Conservation (phyloP, 352 stramenopile species). For the Phytophthora syringae region DNA sequence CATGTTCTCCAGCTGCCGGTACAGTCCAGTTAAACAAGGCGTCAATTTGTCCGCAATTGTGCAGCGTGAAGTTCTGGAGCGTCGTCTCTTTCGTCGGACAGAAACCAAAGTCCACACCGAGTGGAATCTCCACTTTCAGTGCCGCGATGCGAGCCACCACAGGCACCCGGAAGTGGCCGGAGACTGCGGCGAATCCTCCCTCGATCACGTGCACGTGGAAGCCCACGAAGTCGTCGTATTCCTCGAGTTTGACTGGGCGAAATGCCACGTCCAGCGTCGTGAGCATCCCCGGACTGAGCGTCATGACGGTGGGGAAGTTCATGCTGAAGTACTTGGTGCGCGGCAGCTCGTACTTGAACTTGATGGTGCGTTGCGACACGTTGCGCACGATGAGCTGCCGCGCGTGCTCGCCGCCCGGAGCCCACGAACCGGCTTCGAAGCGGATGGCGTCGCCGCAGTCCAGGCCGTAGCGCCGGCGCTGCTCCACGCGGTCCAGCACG, state of each 20-base stretch:
- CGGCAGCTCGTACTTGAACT: slow-evolving; percentile 94
- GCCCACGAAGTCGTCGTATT: slow-evolving; percentile 93
- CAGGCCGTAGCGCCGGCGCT: slow-evolving; percentile 76
- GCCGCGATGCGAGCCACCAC: slow-evolving; percentile 85
- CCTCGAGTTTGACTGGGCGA: slow-evolving; percentile 86
- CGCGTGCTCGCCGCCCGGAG: slow-evolving; percentile 91
- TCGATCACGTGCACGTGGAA: slow-evolving; percentile 91
- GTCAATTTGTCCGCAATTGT: slow-evolving; percentile 91
- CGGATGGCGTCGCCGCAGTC: slow-evolving; percentile 88
- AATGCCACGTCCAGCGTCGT: slow-evolving; percentile 91
- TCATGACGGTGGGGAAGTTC: slow-evolving; percentile 91
- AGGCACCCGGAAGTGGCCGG: slow-evolving; percentile 86
- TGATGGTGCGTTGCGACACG: slow-evolving; percentile 82
- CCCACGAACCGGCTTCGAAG: slow-evolving; percentile 90
- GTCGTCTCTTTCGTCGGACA: slow-evolving; percentile 89
- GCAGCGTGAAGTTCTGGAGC: slow-evolving; percentile 71
- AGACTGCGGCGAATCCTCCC: slow-evolving; percentile 66
- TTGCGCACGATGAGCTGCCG: slow-evolving; percentile 93
- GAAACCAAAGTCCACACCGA: slow-evolving; percentile 88
- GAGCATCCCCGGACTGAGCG: slow-evolving; percentile 88
- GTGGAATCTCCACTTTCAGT: slow-evolving; percentile 64
- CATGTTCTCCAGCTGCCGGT: slow-evolving; percentile 62
- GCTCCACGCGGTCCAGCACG: slow-evolving; percentile 75
- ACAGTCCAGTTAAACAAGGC: slow-evolving; percentile 87
- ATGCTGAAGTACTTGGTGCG: slow-evolving; percentile 95